Conservation (phyloP, 73 alveolate species). For the Tetrahymena borealis region DNA sequence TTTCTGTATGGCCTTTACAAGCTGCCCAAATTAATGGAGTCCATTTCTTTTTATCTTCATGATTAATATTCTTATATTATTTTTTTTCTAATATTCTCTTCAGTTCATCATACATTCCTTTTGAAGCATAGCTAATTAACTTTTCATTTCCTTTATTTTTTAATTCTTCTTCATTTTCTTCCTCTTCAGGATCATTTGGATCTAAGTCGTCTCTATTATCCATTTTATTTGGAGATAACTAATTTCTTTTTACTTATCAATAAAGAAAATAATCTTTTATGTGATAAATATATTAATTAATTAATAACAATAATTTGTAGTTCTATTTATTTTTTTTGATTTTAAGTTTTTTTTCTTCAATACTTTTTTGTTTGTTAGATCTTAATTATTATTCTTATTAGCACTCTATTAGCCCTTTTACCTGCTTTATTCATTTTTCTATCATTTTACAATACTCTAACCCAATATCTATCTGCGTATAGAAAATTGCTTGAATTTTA, state of each 20-base stretch:
- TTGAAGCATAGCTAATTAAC: neutral
- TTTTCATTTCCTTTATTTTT: neutral
- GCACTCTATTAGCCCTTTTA: too few species aligned
- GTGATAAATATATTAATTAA: neutral
- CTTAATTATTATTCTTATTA: too few species aligned
- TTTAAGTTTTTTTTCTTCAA: too few species aligned
- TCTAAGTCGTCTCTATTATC: neutral
- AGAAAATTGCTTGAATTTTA: too few species aligned
- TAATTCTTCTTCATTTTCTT: neutral
- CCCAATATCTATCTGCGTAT: too few species aligned
- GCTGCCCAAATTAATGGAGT: conserved; percentile 44
- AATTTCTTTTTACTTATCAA: neutral
- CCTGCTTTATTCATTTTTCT: too few species aligned
- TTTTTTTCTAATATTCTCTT: neutral
- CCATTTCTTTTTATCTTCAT: conserved; percentile 43
- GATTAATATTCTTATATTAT: neutral
- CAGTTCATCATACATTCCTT: neutral
- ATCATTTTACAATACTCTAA: too few species aligned
- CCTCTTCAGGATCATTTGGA: neutral
- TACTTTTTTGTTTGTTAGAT: too few species aligned
- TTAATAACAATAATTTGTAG: too few species aligned
- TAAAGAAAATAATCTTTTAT: neutral
- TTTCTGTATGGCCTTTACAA: conserved; percentile 34
- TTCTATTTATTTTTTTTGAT: too few species aligned
- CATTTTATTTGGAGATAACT: neutral